Base-by-base conservation (phyloP, 176 grass and related monocot genomes). In the Oryza glumipatula region DNA sequence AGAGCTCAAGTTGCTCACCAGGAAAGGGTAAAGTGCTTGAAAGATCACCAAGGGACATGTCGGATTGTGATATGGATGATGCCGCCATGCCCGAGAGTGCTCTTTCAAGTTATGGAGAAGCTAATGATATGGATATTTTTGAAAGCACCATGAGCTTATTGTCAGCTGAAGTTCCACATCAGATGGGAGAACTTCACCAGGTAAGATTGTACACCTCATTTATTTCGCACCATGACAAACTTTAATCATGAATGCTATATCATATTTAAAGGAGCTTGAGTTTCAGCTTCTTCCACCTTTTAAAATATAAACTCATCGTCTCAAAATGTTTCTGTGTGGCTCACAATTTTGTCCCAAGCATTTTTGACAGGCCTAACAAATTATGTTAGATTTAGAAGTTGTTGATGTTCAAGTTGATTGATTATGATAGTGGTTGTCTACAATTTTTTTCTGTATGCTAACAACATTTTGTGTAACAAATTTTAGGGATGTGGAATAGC, bases 71-170 rank as follows among this genome's bases (percentile, higher is more conserved):
- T 60, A 90, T 95, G 74, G 91, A 81, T 14, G 89, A 94, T 74
- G 85, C 77, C 11, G 87, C 82, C 65, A 93, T 93, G 82, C 95
- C 93, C 19, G 88, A 86, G 63, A 93, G 93, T 90, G 89, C 93
- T 75, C 76, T 91, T 74, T 98, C 92, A 21, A 95, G 93, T 82
- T 93, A 90, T 83, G 93, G 96, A 82, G 96, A 98, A 80, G 93
- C 89, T 77, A 92, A 88, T 68, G 92, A 98, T 68, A 85, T 98
- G 91, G 91, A 89, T 79, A 94, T 92, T 46, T 91, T 86, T 88
- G 90, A 93, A 74, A 94, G 79, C 82, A 86, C 95, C 65, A 86
- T 89, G 76, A 89, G 67, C 74, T 67, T 95, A 58, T 90, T 95
- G 65, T 95, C 89, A 68, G 83, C 85, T 82, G 90, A 80, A 87